A percentile compares a stretch with the other conserved stretches of the same genome.
Conservation (phyloP, 2,329 filamentous ascomycete genomes). For the Claviceps sorghi region DNA sequence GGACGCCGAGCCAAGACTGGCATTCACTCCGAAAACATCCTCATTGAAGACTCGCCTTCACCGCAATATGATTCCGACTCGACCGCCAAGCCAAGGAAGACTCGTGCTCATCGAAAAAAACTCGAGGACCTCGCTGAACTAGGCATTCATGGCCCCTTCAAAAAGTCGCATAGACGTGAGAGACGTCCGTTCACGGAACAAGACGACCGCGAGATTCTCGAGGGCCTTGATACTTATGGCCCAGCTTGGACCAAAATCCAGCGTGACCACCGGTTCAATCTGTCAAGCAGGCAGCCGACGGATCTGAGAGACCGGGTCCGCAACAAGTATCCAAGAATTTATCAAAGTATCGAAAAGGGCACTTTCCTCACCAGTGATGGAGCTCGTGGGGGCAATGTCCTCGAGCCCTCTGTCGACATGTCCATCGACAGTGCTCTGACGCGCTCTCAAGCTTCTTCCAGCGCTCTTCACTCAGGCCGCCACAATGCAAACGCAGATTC, state of each 20-base stretch:
- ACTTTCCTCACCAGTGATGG: slow-evolving; percentile 30
- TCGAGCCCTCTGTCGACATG: slow-evolving; percentile 38
- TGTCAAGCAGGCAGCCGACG: slow-evolving; percentile 46
- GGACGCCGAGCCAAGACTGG: slow-evolving; percentile 30
- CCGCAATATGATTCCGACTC: slow-evolving; percentile 21
- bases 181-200: slow-evolving; percentile 46
- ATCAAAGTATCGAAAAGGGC: slow-evolving; percentile 41
- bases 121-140: slow-evolving; percentile 40
- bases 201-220: slow-evolving; percentile 47
- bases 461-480: slow-evolving; percentile 24
- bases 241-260: slow-evolving; percentile 53
- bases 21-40: slow-evolving; percentile 39
- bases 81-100: slow-evolving; percentile 30
- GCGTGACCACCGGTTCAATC: slow-evolving; percentile 40
- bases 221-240: slow-evolving; percentile 44
- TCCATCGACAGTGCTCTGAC: slow-evolving; percentile 32
- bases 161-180: slow-evolving; percentile 45
- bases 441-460: slow-evolving; percentile 16
- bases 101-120: slow-evolving; percentile 39
- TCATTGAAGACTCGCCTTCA: slow-evolving; percentile 28
- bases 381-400: slow-evolving; percentile 24
- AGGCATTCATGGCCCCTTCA: slow-evolving; percentile 48
- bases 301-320: slow-evolving; percentile 48
- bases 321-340: slow-evolving; percentile 48
- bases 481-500: slow-evolving; percentile 33